Conservation (phyloP, 805 yeast species). For the Wickerhamomyces bovis region DNA sequence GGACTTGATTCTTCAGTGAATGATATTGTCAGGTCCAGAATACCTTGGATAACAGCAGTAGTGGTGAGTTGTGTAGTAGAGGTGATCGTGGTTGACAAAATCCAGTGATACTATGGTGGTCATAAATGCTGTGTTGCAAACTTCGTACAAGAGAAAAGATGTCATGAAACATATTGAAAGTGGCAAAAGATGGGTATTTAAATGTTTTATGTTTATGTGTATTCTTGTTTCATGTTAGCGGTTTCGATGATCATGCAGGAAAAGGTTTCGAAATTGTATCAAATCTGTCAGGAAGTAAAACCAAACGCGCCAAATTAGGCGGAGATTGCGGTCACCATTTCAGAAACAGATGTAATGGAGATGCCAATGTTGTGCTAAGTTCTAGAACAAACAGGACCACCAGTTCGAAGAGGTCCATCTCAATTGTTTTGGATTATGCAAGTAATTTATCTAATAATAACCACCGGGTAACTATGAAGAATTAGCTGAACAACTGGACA, state of each 20-base stretch:
- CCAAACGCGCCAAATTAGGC: not conserved
- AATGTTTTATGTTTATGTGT: not conserved
- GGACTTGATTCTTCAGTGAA: not conserved
- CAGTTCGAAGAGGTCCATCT: too few relatives aligned
- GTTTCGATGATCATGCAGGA: not conserved
- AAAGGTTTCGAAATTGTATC: not conserved
- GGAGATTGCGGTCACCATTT: not conserved
- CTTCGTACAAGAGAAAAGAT: not conserved
- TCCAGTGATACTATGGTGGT: not conserved
- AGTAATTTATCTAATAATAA: too few relatives aligned
- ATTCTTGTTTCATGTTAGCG: not conserved
- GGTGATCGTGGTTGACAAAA: slow-evolving; percentile 1
- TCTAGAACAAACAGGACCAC: too few relatives aligned
- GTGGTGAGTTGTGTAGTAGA: not conserved
- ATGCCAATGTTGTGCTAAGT: not conserved
- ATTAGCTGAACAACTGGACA: too few relatives aligned
- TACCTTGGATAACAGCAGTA: not conserved
- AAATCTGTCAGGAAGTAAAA: not conserved
- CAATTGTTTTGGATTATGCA: too few relatives aligned
- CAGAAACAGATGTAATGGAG: not conserved
- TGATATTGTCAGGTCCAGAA: not conserved
- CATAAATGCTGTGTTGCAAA: not conserved
- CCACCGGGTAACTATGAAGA: too few relatives aligned
- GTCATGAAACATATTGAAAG: too few relatives aligned
- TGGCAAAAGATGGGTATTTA: not conserved